phyloP scores from a whole-genome alignment of 371 early-diverging fungal genomes.

The Nosema muscidifuracis region DNA sequence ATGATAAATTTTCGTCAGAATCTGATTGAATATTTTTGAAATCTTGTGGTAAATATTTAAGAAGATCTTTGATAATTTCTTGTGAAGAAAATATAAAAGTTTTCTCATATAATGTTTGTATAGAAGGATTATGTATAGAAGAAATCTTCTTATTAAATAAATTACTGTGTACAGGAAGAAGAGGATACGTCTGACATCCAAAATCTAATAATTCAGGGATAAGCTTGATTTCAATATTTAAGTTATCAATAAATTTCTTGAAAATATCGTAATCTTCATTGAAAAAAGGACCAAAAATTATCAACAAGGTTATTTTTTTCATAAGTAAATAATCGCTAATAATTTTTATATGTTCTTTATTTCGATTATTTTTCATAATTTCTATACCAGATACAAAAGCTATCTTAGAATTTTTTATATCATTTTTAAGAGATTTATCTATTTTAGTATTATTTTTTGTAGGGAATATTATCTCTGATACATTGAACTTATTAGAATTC shows the following conservation, averaged over 20 bases:
- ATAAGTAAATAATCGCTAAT: slow-evolving; percentile 8
- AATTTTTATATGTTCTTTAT: slow-evolving; percentile 6
- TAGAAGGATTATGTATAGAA: slow-evolving; percentile 24
- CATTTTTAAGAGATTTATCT: background rate
- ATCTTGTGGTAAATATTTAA: slow-evolving; percentile 35
- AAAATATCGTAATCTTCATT: background rate
- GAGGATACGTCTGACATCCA: slow-evolving; percentile 23
- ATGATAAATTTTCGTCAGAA: slow-evolving; percentile 2
- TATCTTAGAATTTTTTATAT: background rate
- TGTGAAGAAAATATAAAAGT: slow-evolving; percentile 3
- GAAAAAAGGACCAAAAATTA: slow-evolving; percentile 33
- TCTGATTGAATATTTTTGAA: slow-evolving; percentile 8
- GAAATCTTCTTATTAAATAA: slow-evolving; percentile 18
- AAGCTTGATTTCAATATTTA: slow-evolving; percentile 3
- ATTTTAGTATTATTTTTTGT: background rate
- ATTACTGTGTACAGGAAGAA: slow-evolving; percentile 36
- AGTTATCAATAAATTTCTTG: background rate
- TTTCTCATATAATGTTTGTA: background rate
- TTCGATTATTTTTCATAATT: background rate
- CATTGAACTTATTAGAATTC: background rate
- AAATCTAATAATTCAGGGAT: slow-evolving; percentile 42
- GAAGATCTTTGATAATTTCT: slow-evolving; percentile 37
- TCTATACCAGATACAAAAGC: slow-evolving; percentile 18
- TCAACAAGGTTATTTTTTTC: slow-evolving; percentile 4
- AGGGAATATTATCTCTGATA: slow-evolving; percentile 16